These are phyloP conservation scores for Conticribra guillardii DNA, from an alignment of 108 stramenopile species.

Conservation along the genomic window DNA sequence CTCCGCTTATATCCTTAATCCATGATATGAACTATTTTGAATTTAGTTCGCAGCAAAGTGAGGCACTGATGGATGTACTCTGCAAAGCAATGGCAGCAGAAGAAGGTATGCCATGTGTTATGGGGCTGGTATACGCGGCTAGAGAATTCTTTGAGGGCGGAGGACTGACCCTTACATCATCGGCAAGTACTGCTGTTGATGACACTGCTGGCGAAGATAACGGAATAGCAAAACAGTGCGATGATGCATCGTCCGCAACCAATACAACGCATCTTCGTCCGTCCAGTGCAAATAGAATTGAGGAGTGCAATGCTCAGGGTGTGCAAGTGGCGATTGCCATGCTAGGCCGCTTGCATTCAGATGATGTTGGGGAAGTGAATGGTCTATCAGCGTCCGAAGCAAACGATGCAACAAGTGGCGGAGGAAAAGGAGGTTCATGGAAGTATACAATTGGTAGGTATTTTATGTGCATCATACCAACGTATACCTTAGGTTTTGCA, in stretches of 20 bases:
- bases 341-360: slow-evolving; percentile 15
- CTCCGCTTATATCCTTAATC: slow-evolving; percentile 53
- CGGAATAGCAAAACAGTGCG: not conserved
- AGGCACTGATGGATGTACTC: slow-evolving; percentile 44
- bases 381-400: not conserved
- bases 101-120: slow-evolving; percentile 73
- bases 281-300: slow-evolving; percentile 51
- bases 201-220: not conserved
- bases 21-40: slow-evolving; percentile 78
- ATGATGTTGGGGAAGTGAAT: slow-evolving; percentile 19
- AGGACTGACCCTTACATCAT: slow-evolving; percentile 7
- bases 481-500: no score
- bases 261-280: slow-evolving; percentile 18
- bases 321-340: slow-evolving; percentile 58
- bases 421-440: slow-evolving; percentile 46
- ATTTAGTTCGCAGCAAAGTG: slow-evolving; percentile 50
- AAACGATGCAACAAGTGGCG: not conserved
- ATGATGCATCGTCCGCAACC: not conserved
- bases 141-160: slow-evolving; percentile 72
- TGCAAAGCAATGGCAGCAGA: slow-evolving; percentile 52
- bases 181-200: not conserved
- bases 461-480: no score
- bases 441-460: slow-evolving; percentile 32
- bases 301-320: slow-evolving; percentile 61
- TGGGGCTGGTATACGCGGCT: slow-evolving; percentile 72